These are phyloP conservation scores for Saccharomycopsis javanensis DNA, from an alignment of 805 yeast species.

Conservation along the genomic window DNA sequence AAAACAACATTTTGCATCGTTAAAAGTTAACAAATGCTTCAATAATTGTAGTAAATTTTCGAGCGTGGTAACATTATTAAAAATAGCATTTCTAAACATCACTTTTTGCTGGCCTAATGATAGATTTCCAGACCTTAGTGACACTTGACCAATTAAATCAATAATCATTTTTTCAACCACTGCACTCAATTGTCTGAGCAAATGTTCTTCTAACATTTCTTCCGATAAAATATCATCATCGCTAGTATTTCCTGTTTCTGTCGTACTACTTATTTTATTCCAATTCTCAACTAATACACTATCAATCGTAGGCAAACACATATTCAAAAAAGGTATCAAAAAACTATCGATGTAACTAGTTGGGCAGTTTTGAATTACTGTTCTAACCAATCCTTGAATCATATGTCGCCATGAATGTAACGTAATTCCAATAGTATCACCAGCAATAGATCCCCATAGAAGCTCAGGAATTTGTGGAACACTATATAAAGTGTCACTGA, in stretches of 20 bases:
- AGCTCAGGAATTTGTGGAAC: constrained; percentile 70
- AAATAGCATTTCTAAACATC: constrained; percentile 56
- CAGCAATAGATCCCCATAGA: constrained; percentile 82
- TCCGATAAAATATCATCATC: constrained; percentile 77
- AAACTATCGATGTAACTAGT: constrained; percentile 53
- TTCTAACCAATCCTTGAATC: constrained; percentile 80
- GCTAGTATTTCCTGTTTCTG: constrained; percentile 30
- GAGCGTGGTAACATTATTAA: constrained; percentile 53
- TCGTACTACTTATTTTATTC: constrained; percentile 54
- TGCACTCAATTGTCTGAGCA: constrained; percentile 85
- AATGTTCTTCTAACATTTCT: constrained; percentile 96
- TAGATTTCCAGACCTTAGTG: constrained; percentile 32
- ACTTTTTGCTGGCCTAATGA: constrained; percentile 45
- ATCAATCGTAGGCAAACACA: constrained; percentile 63
- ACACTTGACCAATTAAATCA: constrained; percentile 77
- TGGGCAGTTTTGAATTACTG: constrained; percentile 85
- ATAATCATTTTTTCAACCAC: constrained; percentile 80
- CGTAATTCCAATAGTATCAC: constrained; percentile 76
- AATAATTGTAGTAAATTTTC: constrained; percentile 71
- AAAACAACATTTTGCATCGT: constrained; percentile 87
- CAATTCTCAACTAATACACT: constrained; percentile 65
- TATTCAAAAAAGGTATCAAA: constrained; percentile 71
- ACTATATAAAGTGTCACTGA: constrained; percentile 82
- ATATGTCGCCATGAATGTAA: constrained; percentile 96
- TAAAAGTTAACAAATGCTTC: constrained; percentile 67